Base-by-base conservation (phyloP, 805 yeast species). In the Sungouiella blattae region DNA sequence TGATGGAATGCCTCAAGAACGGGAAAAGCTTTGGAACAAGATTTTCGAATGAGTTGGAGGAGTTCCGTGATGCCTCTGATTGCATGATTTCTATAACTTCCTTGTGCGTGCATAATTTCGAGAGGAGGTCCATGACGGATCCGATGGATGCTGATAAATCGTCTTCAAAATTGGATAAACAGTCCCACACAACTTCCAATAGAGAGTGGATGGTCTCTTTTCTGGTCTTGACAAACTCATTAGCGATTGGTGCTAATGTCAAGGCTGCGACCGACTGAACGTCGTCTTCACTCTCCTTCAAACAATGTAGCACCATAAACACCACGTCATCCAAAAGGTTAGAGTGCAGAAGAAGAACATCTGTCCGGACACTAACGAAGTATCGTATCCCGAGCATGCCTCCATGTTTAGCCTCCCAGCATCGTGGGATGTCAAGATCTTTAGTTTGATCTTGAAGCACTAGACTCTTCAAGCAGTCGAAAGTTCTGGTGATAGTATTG, bases 391-490 rank as follows among this genome's bases (percentile, higher is more conserved):
- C 98, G 9, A 93, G 73, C 81, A 93, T 80, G 32, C 98, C 99
- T 48, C 98, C 98, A 67, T 93, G 98, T 40, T 93, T 85, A 3
- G 96, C 98, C 56, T 94, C 97, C 98, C 98, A 93, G 36, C 88
- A 74, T 39, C 55, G 60, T 3, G 83, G 77, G 12, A 64, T 53
- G 13, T 33, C 36, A 28, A 71, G 64, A 9, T 67, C 58, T 1
- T 67, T 77, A 15, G 75, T 57, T 35, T 47, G 55, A 28, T 72
- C 69, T 56, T 91, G 97, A 31, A 83, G 59, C 1, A 89, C 87
- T 33, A 93, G 64, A 28, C 75, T 71, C 33, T 79, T 75, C 39
- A 93, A 68, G 13, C 81, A 78, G 8, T 67, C 52, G 53, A 88
- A 91, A 0, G 87, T 77, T 32, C 73, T 69, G 6, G 78, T 50